Conservation (phyloP, 2,329 filamentous ascomycete genomes). For the Thielaviopsis populi region DNA sequence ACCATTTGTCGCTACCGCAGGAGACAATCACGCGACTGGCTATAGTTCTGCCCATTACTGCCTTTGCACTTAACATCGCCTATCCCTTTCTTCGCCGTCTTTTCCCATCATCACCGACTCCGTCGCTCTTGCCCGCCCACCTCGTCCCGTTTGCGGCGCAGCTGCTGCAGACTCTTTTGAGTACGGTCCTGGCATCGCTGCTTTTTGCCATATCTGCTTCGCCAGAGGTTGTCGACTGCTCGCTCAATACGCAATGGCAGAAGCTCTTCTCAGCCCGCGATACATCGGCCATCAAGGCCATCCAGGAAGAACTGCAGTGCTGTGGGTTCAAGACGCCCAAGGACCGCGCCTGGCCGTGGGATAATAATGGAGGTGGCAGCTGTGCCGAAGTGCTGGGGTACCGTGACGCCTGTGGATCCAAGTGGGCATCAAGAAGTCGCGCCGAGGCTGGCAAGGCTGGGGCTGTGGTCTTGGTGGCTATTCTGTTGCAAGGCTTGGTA, state of each 20-base stretch:
- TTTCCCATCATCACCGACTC: not conserved
- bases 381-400: slow-evolving; percentile 36
- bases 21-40: slow-evolving; percentile 8
- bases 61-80: slow-evolving; percentile 5
- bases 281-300: slow-evolving; percentile 33
- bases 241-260: slow-evolving; percentile 20
- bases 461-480: slow-evolving; percentile 40
- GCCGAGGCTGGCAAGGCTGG: slow-evolving; percentile 36
- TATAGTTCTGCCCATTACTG: slow-evolving; percentile 4
- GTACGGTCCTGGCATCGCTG: slow-evolving; percentile 29
- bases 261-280: slow-evolving; percentile 29
- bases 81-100: not conserved
- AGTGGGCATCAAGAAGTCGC: slow-evolving; percentile 33
- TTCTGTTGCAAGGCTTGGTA: slow-evolving; percentile 36
- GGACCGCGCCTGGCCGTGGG: slow-evolving; percentile 52
- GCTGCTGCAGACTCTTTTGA: slow-evolving; percentile 2
- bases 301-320: slow-evolving; percentile 52
- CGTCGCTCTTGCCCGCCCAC: not conserved
- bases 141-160: not conserved
- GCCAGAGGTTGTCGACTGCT: slow-evolving; percentile 13
- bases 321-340: slow-evolving; percentile 45
- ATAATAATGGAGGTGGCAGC: slow-evolving; percentile 21
- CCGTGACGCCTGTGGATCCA: slow-evolving; percentile 32
- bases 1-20: slow-evolving; percentile 12
- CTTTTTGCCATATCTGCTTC: slow-evolving; percentile 21